Evolutionary conservation across 2,329 filamentous ascomycete genomes (phyloP), one percentile per base, ranked within the genome.

Genomic region (Microsporum canis): DNA sequence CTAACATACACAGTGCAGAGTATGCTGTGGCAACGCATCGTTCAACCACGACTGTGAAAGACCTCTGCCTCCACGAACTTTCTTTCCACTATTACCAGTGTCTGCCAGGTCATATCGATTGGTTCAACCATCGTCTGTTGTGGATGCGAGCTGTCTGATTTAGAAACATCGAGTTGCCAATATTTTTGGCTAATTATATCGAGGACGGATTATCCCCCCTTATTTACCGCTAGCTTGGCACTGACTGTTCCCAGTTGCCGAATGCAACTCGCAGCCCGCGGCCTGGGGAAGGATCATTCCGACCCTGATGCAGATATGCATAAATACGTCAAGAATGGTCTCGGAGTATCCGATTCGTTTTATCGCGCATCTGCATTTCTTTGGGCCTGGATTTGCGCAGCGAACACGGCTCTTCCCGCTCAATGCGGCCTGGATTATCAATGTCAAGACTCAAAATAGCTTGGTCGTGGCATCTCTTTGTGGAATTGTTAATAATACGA

Each of bases 1-100:
- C 47, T 53, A 55, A 34, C 49, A 55, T 31, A 62, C 29, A 27
- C 38, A 45, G 17, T 27, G 39, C 53, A 33, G 36, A 45, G 17
- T 27, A 49, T 58, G 41, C 58, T 62, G 58, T 58, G 58, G 57
- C 58, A 58, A 49, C 10, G 7, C 41, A 41, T 55, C 27, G 38
- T 57, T 58, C 53, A 58, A 58, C 53, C 58, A 58, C 58, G n/a
- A 49, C 39, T 57, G 45, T 33, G 31, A 33, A 49, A 39, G 57
- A 36, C 17, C 31, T 39, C 45, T 41, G 56, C 38, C 23, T 60
- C 45, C 7, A 12, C n/a, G 31, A 55, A 55, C 29, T 34, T 49
- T 49, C 45, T 49, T 49, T 49, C 45, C 27, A 31, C 43, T 58
- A 45, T 57, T 55, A 10, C 36, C 60, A 58, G 55, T 53, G 60